Evolutionary conservation across 1,284 basidiomycete species (phyloP).

Genomic region (Ceratobasidium sp.): DNA sequence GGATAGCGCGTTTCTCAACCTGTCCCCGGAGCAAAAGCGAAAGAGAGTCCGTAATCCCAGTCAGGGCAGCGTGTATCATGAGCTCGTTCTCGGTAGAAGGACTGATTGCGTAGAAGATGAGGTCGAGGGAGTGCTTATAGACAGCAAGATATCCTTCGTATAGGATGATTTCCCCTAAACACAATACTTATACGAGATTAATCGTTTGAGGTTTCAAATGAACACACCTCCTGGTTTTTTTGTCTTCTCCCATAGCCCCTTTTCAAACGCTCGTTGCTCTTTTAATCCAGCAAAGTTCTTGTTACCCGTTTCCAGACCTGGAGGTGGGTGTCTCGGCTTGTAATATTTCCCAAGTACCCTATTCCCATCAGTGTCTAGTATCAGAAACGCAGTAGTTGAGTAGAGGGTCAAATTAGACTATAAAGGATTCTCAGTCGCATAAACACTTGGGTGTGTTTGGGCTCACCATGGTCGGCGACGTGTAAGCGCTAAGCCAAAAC

Average conservation of each 20-base stretch:
- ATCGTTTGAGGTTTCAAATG: neutral
- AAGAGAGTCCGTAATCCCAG: slow-evolving; percentile 88
- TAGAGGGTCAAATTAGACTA: slow-evolving; percentile 87
- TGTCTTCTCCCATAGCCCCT: slow-evolving; percentile 94
- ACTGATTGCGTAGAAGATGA: slow-evolving; percentile 95
- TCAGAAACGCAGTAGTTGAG: slow-evolving; percentile 86
- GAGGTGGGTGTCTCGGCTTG: slow-evolving; percentile 73
- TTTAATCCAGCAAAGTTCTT: slow-evolving; percentile 82
- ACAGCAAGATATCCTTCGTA: slow-evolving; percentile 93
- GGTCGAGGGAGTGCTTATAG: slow-evolving; percentile 94
- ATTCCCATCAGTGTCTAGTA: slow-evolving; percentile 94
- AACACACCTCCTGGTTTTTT: slow-evolving; percentile 87
- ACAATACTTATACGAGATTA: slow-evolving; percentile 15
- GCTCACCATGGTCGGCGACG: slow-evolving; percentile 34
- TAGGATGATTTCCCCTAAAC: slow-evolving; percentile 91
- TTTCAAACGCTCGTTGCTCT: slow-evolving; percentile 96
- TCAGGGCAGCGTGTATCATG: slow-evolving; percentile 90
- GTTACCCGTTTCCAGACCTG: slow-evolving; percentile 64
- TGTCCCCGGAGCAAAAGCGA: slow-evolving; percentile 89
- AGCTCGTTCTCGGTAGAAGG: slow-evolving; percentile 94
- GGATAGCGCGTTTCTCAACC: slow-evolving; percentile 93
- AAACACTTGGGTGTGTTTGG: neutral
- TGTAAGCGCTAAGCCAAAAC: slow-evolving; percentile 3
- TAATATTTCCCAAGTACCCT: slow-evolving; percentile 98
- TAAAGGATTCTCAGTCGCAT: neutral